phyloP scores from a whole-genome alignment of 2,329 filamentous ascomycete species.

The Aschersonia sp. region DNA sequence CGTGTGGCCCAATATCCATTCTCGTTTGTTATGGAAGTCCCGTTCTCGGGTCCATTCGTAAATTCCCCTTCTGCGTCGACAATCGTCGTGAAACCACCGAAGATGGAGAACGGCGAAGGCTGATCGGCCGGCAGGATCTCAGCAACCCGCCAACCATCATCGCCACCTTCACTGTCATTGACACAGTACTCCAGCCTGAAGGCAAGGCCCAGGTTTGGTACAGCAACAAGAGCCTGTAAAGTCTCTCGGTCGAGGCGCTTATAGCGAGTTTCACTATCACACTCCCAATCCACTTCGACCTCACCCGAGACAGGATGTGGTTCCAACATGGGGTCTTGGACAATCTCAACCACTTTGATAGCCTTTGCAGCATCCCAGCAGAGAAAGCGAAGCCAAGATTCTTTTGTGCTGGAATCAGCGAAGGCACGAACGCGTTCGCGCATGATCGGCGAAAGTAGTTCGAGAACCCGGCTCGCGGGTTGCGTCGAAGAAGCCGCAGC shows the following conservation, averaged over 20 bases:
- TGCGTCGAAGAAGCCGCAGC: conserved; percentile 42
- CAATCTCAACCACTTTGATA: conserved; percentile 44
- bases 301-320: conserved; percentile 73
- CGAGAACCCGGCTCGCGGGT: conserved; percentile 41
- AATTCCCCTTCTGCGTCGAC: conserved; percentile 47
- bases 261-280: conserved; percentile 49
- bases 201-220: conserved; percentile 46
- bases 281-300: conserved; percentile 58
- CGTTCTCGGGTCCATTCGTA: conserved; percentile 16
- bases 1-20: conserved; percentile 5
- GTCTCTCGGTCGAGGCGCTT: conserved; percentile 63
- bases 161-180: conserved; percentile 44
- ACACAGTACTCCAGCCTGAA: conserved; percentile 59
- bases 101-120: conserved; percentile 38
- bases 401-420: conserved; percentile 34
- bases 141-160: conserved; percentile 56
- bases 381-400: conserved; percentile 60
- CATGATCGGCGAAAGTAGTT: conserved; percentile 50
- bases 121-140: conserved; percentile 51
- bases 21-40: conserved; percentile 7
- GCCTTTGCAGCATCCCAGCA: conserved; percentile 49
- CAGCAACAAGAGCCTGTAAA: conserved; percentile 49
- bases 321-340: conserved; percentile 50
- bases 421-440: conserved; percentile 54
- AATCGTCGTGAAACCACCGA: conserved; percentile 36